Base-by-base conservation (phyloP, 495 filamentous ascomycete genomes). In the Trichoderma erinaceum region DNA sequence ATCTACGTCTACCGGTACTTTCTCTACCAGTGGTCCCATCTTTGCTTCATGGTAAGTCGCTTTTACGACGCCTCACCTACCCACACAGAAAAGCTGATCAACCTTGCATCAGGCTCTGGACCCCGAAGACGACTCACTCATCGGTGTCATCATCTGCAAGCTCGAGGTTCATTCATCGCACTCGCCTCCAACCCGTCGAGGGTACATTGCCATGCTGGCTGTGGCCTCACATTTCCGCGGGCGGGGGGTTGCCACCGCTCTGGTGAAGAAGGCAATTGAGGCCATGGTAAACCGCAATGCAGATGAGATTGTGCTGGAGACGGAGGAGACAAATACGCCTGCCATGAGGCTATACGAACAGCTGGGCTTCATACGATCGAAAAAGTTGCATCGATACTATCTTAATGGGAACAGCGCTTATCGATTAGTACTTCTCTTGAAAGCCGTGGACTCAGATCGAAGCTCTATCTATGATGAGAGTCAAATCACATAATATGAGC, bases 1-100 rank as follows among this genome's bases (percentile, higher is more conserved):
- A 97, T 99, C 75, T 99, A 98, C 79, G 96, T 99, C 64, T 99
- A 98, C 80, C 87, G 96, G 35, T 99, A 98, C 80, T 99, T 99
- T 74, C 82, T 99, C 21, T 97, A 95, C 76, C 92, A 97, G 87
- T 99, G 96, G 96, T 92, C 91, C 23, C 89, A 98, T 71, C 81
- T 99, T 25, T 98, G 96, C 74, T 98, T 91, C 76, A 91, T 99
- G 84, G 91, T 92, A 78, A 69, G 74, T 67, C 23, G 25, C 35
- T 41, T 68, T 11, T 10, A 3, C 21, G 23, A 15, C 13, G 25
- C 6, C 23, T 44, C 25, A 4, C 58, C 29, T 23, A 63, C 61
- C 38, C 41, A 23, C 12, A 41, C 32, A 58, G 41, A 56, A 29
- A 29, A 29, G 25, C 70, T 68, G 65, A 58, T 15, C 58, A 32